A percentile compares a stretch with the other conserved stretches of the same genome.
Evolutionary conservation across 2,329 filamentous ascomycete species (phyloP).

Genomic region (Colletotrichum musicola): DNA sequence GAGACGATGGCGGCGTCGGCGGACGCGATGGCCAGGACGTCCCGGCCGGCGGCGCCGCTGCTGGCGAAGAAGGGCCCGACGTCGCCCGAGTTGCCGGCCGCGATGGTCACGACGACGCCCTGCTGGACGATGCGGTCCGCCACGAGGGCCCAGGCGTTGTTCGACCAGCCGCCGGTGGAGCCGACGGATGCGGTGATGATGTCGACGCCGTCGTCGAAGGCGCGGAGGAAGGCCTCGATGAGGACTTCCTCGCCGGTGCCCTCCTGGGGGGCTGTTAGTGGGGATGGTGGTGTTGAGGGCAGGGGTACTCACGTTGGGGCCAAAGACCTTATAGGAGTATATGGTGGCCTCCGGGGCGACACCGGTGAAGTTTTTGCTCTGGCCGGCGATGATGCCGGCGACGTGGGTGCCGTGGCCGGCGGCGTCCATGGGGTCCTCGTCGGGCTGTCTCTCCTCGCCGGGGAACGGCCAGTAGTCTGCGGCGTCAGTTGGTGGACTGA

Average conservation of each 20-base stretch:
- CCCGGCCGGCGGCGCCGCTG: constrained; percentile 44
- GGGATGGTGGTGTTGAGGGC: background rate
- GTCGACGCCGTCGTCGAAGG: constrained; percentile 37
- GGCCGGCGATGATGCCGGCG: constrained; percentile 39
- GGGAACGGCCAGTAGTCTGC: constrained; percentile 37
- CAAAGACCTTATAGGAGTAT: constrained; percentile 37
- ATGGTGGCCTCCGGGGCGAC: constrained; percentile 36
- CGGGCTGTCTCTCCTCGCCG: constrained; percentile 50
- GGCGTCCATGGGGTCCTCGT: constrained; percentile 66
- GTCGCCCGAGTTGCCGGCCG: constrained; percentile 36
- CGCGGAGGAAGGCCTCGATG: constrained; percentile 38
- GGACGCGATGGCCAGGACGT: constrained; percentile 43
- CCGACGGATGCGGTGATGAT: constrained; percentile 38
- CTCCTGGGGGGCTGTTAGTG: background rate
- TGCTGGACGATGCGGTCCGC: constrained; percentile 54
- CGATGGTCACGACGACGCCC: constrained; percentile 44
- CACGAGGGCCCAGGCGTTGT: constrained; percentile 58
- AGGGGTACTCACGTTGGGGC: constrained; percentile 14
- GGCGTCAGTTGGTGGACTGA: background rate
- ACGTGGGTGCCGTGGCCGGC: constrained; percentile 72
- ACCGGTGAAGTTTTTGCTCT: constrained; percentile 18
- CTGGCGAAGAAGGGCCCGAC: constrained; percentile 42
- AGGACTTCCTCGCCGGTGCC: constrained; percentile 34
- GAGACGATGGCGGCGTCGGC: constrained; percentile 32
- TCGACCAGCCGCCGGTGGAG: constrained; percentile 45